Conservation (phyloP, 441 rosid species). For the Populus hybrid region DNA sequence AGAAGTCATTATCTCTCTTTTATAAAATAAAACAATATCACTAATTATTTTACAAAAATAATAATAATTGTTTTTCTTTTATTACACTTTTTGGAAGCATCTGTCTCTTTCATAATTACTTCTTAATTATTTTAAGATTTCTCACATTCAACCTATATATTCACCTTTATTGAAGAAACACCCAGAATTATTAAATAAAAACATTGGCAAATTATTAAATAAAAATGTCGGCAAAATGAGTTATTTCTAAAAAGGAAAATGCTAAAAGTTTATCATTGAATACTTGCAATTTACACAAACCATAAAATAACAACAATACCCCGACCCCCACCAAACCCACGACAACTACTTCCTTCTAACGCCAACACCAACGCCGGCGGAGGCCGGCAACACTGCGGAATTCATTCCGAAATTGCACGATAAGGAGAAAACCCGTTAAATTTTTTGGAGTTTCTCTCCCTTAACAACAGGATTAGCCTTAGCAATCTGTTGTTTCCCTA, state of each 20-base stretch:
- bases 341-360: too few relatives aligned
- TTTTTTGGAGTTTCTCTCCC: constrained; percentile 62
- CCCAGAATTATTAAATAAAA: not conserved
- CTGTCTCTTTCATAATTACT: not conserved
- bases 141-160: not conserved
- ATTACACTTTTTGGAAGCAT: not conserved
- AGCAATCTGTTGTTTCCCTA: constrained; percentile 67
- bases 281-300: constrained; percentile 16
- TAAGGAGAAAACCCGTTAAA: constrained; percentile 27
- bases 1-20: not conserved
- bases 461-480: constrained; percentile 70
- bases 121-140: too few relatives aligned
- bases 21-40: too few relatives aligned
- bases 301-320: not conserved
- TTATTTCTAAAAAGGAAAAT: not conserved
- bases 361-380: not conserved
- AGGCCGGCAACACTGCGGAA: too few relatives aligned
- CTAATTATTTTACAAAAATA: too few relatives aligned
- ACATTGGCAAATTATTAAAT: not conserved
- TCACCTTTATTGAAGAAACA: not conserved
- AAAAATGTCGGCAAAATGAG: not conserved
- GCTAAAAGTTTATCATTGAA: not conserved
- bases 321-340: not conserved
- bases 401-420: not conserved
- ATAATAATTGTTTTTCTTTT: not conserved